phyloP scores from a whole-genome alignment of 2,329 filamentous ascomycete species.

The Penicillium sclerotigenum region DNA sequence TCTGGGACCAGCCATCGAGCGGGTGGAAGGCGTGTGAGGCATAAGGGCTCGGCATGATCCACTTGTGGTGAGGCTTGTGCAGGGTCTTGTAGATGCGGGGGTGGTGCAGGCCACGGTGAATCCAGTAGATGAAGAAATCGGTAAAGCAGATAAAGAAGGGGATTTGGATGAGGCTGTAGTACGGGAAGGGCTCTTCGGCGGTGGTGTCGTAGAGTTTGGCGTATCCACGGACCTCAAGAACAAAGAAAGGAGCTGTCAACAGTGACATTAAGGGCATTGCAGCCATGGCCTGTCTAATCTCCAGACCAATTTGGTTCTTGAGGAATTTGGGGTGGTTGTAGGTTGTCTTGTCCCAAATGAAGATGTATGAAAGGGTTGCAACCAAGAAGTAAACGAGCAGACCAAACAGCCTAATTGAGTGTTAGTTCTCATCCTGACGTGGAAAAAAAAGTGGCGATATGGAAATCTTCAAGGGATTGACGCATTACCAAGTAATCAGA shows the following conservation, averaged over 20 bases:
- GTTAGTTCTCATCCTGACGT: constrained; percentile 3
- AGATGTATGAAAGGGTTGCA: constrained; percentile 76
- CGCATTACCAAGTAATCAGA: constrained; percentile 75
- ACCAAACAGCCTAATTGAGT: constrained; percentile 70
- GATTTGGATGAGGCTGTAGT: constrained; percentile 80
- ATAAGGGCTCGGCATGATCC: constrained; percentile 96
- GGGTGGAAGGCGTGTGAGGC: constrained; percentile 95
- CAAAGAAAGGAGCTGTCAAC: constrained; percentile 76
- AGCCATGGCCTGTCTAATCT: constrained; percentile 74
- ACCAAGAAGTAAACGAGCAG: constrained; percentile 79
- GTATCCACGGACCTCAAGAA: constrained; percentile 78
- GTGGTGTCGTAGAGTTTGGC: constrained; percentile 83
- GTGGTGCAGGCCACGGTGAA: constrained; percentile 81
- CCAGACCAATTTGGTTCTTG: constrained; percentile 83
- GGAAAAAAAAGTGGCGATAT: background rate
- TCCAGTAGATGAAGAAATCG: constrained; percentile 87
- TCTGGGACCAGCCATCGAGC: constrained; percentile 84
- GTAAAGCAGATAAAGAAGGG: constrained; percentile 85
- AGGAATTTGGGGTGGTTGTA: constrained; percentile 90
- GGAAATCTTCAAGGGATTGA: background rate
- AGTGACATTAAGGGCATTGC: constrained; percentile 80
- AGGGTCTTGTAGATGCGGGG: constrained; percentile 77
- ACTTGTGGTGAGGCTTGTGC: constrained; percentile 98
- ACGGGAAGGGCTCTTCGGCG: constrained; percentile 68
- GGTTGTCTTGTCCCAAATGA: constrained; percentile 88